Percentiles rank a stretch among this genome's conserved stretches.
These are phyloP conservation scores for Aureobasidium sp. DNA, from an alignment of 2,329 filamentous ascomycete species.

Conservation along the genomic window DNA sequence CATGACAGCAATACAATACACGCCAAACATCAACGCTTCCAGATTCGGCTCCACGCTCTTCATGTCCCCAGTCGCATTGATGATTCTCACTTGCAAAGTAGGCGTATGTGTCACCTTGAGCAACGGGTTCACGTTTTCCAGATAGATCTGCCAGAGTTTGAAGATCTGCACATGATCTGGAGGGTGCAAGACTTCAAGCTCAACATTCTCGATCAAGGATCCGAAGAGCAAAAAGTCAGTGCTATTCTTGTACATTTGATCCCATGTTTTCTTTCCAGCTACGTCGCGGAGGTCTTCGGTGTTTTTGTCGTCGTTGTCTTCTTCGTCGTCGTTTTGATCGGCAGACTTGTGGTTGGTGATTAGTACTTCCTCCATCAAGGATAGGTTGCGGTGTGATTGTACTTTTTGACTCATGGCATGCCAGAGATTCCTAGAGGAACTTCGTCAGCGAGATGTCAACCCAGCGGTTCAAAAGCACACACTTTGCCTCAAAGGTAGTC, in stretches of 20 bases:
- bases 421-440: constrained; percentile 36
- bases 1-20: constrained; percentile 53
- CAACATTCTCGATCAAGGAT: constrained; percentile 30
- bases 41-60: constrained; percentile 47
- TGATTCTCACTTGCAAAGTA: constrained; percentile 55
- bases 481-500: constrained; percentile 15
- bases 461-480: not conserved
- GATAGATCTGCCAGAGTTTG: constrained; percentile 63
- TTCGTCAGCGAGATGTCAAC: no score
- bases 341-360: constrained; percentile 20
- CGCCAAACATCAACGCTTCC: constrained; percentile 55
- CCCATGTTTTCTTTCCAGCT: constrained; percentile 39
- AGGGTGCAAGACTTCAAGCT: constrained; percentile 49
- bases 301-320: constrained; percentile 10
- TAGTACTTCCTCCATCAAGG: constrained; percentile 15
- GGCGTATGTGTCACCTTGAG: constrained; percentile 66
- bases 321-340: constrained; percentile 11
- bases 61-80: constrained; percentile 52
- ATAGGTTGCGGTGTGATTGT: constrained; percentile 12
- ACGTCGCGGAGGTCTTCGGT: constrained; percentile 28
- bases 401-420: constrained; percentile 37
- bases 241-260: constrained; percentile 30
- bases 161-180: constrained; percentile 59
- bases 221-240: constrained; percentile 48
- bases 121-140: constrained; percentile 66